Percentiles rank a stretch among this genome's conserved stretches.
phyloP scores from a whole-genome alignment of 2,329 filamentous ascomycete genomes.

The Dendrostoma leiphaemia region DNA sequence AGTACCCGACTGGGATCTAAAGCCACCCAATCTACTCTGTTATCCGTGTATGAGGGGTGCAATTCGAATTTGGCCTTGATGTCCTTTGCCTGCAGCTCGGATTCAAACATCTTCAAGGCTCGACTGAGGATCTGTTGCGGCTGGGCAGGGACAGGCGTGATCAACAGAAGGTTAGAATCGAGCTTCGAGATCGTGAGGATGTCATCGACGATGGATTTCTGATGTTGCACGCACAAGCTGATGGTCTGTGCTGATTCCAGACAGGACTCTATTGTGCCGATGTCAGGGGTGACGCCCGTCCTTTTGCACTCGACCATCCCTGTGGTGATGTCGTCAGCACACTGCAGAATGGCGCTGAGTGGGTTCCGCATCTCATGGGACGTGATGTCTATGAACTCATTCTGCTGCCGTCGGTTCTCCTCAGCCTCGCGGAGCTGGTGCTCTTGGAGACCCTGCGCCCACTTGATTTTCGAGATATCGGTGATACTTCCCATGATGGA shows the following conservation, averaged over 20 bases:
- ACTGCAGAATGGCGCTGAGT: constrained; percentile 54
- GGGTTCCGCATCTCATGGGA: constrained; percentile 54
- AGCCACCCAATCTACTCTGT: constrained; percentile 54
- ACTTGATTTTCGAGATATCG: constrained; percentile 43
- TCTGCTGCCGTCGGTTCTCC: constrained; percentile 46
- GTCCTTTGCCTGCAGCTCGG: constrained; percentile 53
- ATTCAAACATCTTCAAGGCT: constrained; percentile 58
- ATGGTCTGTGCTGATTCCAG: constrained; percentile 57
- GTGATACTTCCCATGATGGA: constrained; percentile 41
- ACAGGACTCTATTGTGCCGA: constrained; percentile 41
- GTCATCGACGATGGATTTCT: constrained; percentile 51
- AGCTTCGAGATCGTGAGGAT: constrained; percentile 50
- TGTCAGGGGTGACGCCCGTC: constrained; percentile 23
- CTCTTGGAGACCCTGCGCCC: constrained; percentile 37
- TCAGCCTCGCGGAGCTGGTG: constrained; percentile 35
- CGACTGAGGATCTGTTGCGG: constrained; percentile 50
- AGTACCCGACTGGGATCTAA: constrained; percentile 56
- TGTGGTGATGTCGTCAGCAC: constrained; percentile 50
- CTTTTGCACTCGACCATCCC: constrained; percentile 22
- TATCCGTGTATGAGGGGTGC: constrained; percentile 43
- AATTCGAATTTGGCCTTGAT: constrained; percentile 51
- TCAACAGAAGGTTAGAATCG: constrained; percentile 53
- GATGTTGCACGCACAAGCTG: constrained; percentile 54
- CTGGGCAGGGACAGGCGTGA: constrained; percentile 53
- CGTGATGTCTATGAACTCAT: constrained; percentile 53